Evolutionary conservation across 169 alveolate species (phyloP), one percentile per base, ranked within the genome.

Genomic region (Plasmodium chabaudi): DNA sequence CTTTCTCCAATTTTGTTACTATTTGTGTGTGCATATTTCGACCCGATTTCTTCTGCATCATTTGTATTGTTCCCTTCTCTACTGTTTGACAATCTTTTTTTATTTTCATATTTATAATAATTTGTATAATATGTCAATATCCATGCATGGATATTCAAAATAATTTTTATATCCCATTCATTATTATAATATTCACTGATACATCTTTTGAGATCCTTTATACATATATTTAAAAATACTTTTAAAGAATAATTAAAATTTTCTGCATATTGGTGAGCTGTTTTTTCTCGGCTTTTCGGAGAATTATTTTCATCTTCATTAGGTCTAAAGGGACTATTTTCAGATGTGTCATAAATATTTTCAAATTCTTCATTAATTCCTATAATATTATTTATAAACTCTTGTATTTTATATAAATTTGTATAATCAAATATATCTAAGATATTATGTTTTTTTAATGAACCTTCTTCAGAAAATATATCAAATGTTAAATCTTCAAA

Each of bases 291-390:
- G 7, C 0, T 15, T 21, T 61, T 47, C 21, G 6, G 1, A 5
- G 21, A 9, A 9, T 10, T 15, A 25, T 47, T 10, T 7, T n/a
- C 53, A 61, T 27, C 15, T 7, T 17, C 21, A 7, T 7, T 10
- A 3, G 42, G 4, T 34, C 7, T 34, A 34, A 34, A 34, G 7
- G 42, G 42, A 21, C 46, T 9, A 9, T 2, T 46, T 46, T n/a
- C 15, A 23, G 13, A 10, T 21, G 9, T 25, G 5, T 71, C 89
- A 69, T 79, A 79, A 0, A 79, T 46, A 79, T 56, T 55, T 46
- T 79, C 89, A 25, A 79, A 79, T 17, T 79, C 89, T 15, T 79
- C 89, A 67, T 67, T 79, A 17, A 79, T 79, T 10, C 89, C 89
- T 53, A 79, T 55, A 21, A 79, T 67, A 44, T 34, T 79, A 57